Conservation (phyloP, 208 protist species). For the Naegleria lovaniensis region DNA sequence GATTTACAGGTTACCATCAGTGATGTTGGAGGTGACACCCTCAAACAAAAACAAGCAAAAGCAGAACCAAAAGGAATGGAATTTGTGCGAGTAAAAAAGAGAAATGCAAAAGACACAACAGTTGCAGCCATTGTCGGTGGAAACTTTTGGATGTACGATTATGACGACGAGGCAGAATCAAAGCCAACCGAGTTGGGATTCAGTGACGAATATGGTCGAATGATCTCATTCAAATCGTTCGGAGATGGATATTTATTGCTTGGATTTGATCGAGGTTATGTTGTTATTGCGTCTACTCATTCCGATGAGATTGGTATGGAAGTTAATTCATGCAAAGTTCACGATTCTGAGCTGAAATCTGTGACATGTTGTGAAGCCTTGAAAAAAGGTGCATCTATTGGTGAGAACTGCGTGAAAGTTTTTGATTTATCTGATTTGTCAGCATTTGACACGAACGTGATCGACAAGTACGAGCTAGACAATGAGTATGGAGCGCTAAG, state of each 20-base stretch:
- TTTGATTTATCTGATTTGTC: conserved; percentile 49
- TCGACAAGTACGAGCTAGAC: conserved; percentile 56
- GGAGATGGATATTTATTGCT: conserved; percentile 60
- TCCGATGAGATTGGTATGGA: conserved; percentile 53
- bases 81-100: conserved; percentile 51
- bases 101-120: conserved; percentile 34
- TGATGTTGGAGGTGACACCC: conserved; percentile 63
- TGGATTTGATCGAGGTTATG: conserved; percentile 52
- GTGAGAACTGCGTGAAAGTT: conserved; percentile 55
- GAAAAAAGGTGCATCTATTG: conserved; percentile 53
- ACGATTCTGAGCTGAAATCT: conserved; percentile 41
- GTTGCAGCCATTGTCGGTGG: conserved; percentile 52
- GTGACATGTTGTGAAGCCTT: conserved; percentile 37
- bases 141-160: conserved; percentile 53
- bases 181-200: conserved; percentile 59
- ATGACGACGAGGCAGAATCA: conserved; percentile 48
- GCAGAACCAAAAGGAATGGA: conserved; percentile 51
- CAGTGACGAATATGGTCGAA: conserved; percentile 52
- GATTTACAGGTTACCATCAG: conserved; percentile 76
- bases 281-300: conserved; percentile 56
- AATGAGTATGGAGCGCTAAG: conserved; percentile 60
- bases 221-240: conserved; percentile 54
- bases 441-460: neutral
- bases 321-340: conserved; percentile 46
- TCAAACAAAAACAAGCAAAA: conserved; percentile 54